Conservation (phyloP, 2,329 filamentous ascomycete species). For the Sporothrix variecibatus region DNA sequence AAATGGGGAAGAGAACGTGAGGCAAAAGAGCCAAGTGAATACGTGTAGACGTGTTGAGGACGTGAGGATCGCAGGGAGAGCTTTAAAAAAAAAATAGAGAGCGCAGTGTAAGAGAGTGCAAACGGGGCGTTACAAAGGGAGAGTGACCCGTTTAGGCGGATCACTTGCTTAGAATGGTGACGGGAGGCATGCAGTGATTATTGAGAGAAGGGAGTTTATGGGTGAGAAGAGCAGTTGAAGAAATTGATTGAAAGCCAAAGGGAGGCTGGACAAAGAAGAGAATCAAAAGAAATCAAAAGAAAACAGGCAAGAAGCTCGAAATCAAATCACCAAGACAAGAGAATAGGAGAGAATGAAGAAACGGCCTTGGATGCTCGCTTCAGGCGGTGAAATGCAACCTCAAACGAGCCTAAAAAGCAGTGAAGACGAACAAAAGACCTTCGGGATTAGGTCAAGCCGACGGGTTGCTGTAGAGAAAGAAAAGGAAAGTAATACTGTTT, state of each 20-base stretch:
- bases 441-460: slow-evolving; percentile 16
- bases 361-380: slow-evolving; percentile 4
- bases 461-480: not conserved
- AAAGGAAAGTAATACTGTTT: not conserved
- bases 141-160: slow-evolving; percentile 5
- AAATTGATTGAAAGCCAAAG: slow-evolving; percentile 15
- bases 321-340: not conserved
- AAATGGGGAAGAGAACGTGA: slow-evolving; percentile 3
- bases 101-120: not conserved
- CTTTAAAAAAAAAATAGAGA: not conserved
- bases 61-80: slow-evolving; percentile 23
- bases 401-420: slow-evolving; percentile 16
- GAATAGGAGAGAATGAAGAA: not conserved
- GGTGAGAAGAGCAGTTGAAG: slow-evolving; percentile 6
- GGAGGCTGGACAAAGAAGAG: not conserved
- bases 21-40: not conserved
- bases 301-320: not conserved
- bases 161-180: not conserved
- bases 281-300: not conserved
- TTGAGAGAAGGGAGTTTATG: not conserved
- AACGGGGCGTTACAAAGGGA: not conserved
- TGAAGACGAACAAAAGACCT: not conserved
- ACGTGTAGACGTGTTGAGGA: slow-evolving; percentile 7
- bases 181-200: not conserved
- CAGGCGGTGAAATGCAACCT: slow-evolving; percentile 20